Conservation (phyloP, 2,329 filamentous ascomycete species). For the Sporothrix curviconia region DNA sequence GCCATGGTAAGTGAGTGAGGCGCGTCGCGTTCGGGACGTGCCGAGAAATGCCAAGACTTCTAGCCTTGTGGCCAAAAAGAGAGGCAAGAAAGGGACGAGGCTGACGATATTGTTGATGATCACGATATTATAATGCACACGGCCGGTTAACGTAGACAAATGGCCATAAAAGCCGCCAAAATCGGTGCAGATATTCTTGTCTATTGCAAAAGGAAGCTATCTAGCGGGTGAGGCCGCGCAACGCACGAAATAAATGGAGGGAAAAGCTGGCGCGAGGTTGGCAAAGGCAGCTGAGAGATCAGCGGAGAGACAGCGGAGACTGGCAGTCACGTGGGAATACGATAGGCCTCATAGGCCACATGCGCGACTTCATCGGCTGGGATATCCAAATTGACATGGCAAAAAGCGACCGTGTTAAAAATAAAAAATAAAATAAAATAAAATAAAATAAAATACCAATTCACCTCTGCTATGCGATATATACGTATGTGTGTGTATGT, state of each 20-base stretch:
- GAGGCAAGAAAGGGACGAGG: not conserved
- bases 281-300: too few relatives aligned
- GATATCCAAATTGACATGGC: not conserved
- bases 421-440: too few relatives aligned
- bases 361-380: not conserved
- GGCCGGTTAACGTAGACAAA: too few relatives aligned
- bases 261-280: not conserved
- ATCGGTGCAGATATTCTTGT: not conserved
- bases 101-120: too few relatives aligned
- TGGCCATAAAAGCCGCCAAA: not conserved
- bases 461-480: not conserved
- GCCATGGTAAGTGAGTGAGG: not conserved
- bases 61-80: not conserved
- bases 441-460: too few relatives aligned
- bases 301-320: too few relatives aligned
- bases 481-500: too few relatives aligned
- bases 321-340: not conserved
- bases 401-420: not conserved
- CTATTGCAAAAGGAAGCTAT: not conserved
- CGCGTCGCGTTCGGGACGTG: not conserved
- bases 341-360: not conserved
- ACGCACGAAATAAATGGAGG: not conserved
- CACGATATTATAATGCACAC: not conserved
- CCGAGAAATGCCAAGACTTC: slow-evolving; percentile 12
- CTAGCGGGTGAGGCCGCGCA: not conserved